Conservation (phyloP, 2,329 filamentous ascomycete genomes). For the Furcasterigmium sp. region DNA sequence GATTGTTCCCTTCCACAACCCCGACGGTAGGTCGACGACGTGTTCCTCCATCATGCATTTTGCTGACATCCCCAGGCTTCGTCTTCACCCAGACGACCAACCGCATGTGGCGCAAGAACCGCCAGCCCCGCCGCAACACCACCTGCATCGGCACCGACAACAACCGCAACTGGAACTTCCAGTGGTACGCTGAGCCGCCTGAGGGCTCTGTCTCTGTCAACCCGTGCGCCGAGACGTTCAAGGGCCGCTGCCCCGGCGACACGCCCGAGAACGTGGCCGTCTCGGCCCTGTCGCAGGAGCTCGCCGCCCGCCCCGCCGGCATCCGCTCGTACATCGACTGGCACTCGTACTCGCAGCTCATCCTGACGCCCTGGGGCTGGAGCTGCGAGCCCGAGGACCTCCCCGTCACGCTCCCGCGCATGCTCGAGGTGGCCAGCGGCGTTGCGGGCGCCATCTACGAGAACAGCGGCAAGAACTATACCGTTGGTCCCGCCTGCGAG, state of each 20-base stretch:
- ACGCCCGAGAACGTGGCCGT: conserved; percentile 43
- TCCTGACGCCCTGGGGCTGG: conserved; percentile 52
- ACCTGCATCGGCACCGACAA: conserved; percentile 44
- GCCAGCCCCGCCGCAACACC: conserved; percentile 30
- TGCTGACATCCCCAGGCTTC: conserved; percentile 30
- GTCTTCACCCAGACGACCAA: conserved; percentile 43
- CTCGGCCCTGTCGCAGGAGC: conserved; percentile 35
- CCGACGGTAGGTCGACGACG: conserved; percentile 35
- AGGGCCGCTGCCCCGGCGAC: conserved; percentile 32
- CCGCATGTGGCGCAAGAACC: conserved; percentile 50
- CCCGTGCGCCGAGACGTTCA: conserved; percentile 40
- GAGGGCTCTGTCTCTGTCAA: conserved; percentile 34
- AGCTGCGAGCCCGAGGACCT: conserved; percentile 30
- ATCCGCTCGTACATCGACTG: conserved; percentile 55
- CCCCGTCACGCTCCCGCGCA: conserved; percentile 15
- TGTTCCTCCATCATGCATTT: neutral
- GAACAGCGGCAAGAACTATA: conserved; percentile 11
- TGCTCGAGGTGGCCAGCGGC: conserved; percentile 22
- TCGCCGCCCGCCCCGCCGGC: conserved; percentile 33
- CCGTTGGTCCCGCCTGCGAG: conserved; percentile 15
- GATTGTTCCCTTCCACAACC: conserved; percentile 49
- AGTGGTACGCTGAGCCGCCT: conserved; percentile 26
- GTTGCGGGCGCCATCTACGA: conserved; percentile 35
- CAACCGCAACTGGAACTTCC: conserved; percentile 46
- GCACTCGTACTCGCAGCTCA: conserved; percentile 51